phyloP scores from a whole-genome alignment of 345 rosid species.

The Hypericum perforatum region DNA sequence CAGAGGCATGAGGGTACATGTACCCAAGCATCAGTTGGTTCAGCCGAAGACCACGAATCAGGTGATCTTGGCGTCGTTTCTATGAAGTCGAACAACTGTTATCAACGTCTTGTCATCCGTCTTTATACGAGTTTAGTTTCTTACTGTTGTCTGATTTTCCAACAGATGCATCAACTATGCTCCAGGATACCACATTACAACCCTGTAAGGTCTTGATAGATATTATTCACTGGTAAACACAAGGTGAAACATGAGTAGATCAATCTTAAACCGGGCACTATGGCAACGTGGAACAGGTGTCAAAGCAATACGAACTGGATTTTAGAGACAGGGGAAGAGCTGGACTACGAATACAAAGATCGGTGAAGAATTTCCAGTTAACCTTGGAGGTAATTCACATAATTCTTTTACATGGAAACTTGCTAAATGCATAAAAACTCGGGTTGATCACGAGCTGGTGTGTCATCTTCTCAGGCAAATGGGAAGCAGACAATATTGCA shows the following conservation, averaged over 20 bases:
- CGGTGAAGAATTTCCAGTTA: slow-evolving; percentile 89
- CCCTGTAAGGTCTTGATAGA: slow-evolving; percentile 27
- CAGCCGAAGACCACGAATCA: slow-evolving; percentile 48
- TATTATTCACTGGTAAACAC: not conserved
- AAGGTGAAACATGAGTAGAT: too few relatives aligned
- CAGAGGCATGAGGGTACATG: slow-evolving; percentile 55
- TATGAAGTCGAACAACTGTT: not conserved
- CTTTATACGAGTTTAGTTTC: not conserved
- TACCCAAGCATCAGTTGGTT: slow-evolving; percentile 72
- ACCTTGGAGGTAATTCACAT: slow-evolving; percentile 42
- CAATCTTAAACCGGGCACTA: too few relatives aligned
- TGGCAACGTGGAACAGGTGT: slow-evolving; percentile 33
- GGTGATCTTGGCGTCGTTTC: slow-evolving; percentile 21
- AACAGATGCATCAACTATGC: slow-evolving; percentile 47
- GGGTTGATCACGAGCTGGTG: not conserved
- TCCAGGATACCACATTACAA: slow-evolving; percentile 69
- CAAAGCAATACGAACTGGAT: slow-evolving; percentile 65
- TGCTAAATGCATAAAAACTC: not conserved
- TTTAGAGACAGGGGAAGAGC: slow-evolving; percentile 76
- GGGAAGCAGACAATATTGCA: slow-evolving; percentile 73
- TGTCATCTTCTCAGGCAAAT: slow-evolving; percentile 29
- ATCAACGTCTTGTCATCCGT: not conserved
- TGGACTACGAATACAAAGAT: slow-evolving; percentile 59
- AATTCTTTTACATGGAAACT: not conserved
- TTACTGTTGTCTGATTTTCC: slow-evolving; percentile 57